Evolutionary conservation across 1,284 basidiomycete species (phyloP).

Genomic region (Microbotryum violaceum): DNA sequence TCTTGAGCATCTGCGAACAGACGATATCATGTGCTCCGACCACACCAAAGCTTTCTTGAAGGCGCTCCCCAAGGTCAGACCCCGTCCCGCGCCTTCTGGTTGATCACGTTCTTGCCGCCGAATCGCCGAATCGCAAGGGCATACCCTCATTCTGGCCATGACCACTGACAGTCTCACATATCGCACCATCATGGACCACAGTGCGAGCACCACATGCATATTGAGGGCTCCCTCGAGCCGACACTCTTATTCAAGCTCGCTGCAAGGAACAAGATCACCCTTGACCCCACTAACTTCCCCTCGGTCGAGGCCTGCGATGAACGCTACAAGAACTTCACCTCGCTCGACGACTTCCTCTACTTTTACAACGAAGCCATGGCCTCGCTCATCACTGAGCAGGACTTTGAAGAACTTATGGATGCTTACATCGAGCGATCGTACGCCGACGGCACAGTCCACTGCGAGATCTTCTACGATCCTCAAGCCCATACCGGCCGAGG

Average conservation of each 20-base stretch:
- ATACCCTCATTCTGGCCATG: not conserved
- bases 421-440: slow-evolving; percentile 26
- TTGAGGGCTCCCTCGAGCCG: slow-evolving; percentile 33
- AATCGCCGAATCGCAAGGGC: not conserved
- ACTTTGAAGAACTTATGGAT: slow-evolving; percentile 30
- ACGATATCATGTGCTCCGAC: slow-evolving; percentile 12
- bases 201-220: slow-evolving; percentile 36
- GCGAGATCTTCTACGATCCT: slow-evolving; percentile 34
- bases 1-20: too few species aligned
- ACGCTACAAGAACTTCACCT: slow-evolving; percentile 32
- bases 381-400: slow-evolving; percentile 26
- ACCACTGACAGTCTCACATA: not conserved
- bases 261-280: slow-evolving; percentile 22
- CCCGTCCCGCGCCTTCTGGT: not conserved
- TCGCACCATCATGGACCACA: not conserved
- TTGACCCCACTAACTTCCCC: slow-evolving; percentile 20
- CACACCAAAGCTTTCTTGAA: slow-evolving; percentile 14
- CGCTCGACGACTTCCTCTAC: slow-evolving; percentile 33
- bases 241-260: slow-evolving; percentile 31
- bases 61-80: slow-evolving; percentile 16
- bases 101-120: not conserved
- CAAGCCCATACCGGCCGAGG: slow-evolving; percentile 32
- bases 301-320: slow-evolving; percentile 20
- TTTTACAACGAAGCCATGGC: slow-evolving; percentile 28
- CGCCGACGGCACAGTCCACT: slow-evolving; percentile 28